These are phyloP conservation scores for Parafenestella ontariensis DNA, from an alignment of 2,329 filamentous ascomycete species.

Conservation along the genomic window DNA sequence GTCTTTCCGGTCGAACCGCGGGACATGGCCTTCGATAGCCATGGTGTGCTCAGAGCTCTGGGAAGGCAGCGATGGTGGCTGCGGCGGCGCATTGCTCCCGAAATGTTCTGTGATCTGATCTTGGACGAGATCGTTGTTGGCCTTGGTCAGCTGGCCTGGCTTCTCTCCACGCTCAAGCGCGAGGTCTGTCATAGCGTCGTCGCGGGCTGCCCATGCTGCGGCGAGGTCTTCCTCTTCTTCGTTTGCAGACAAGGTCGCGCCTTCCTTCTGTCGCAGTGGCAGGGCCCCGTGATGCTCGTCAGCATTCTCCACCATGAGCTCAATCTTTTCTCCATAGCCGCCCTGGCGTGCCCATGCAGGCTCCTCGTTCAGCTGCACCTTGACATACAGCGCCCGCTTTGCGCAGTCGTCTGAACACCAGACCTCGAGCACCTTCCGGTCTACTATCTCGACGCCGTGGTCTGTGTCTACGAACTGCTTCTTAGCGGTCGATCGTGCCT, in stretches of 20 bases:
- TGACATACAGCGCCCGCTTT: slow-evolving; percentile 80
- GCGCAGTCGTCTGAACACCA: slow-evolving; percentile 89
- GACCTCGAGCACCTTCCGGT: slow-evolving; percentile 75
- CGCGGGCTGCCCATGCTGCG: slow-evolving; percentile 43
- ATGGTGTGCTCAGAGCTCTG: slow-evolving; percentile 34
- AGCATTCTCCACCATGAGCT: slow-evolving; percentile 49
- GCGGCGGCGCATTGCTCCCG: slow-evolving; percentile 27
- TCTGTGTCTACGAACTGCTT: slow-evolving; percentile 72
- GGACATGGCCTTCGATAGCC: slow-evolving; percentile 50
- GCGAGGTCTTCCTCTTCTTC: slow-evolving; percentile 43
- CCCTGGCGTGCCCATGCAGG: slow-evolving; percentile 83
- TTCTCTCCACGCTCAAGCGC: slow-evolving; percentile 55
- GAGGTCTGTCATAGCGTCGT: slow-evolving; percentile 48
- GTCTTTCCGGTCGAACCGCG: slow-evolving; percentile 27
- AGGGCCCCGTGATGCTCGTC: slow-evolving; percentile 35
- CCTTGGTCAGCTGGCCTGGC: slow-evolving; percentile 37
- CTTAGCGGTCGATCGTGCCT: slow-evolving; percentile 55
- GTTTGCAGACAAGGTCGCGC: slow-evolving; percentile 9
- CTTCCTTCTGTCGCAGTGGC: slow-evolving; percentile 38
- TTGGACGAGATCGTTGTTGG: slow-evolving; percentile 41
- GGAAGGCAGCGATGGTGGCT: slow-evolving; percentile 32
- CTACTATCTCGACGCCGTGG: slow-evolving; percentile 69
- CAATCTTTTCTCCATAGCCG: slow-evolving; percentile 46
- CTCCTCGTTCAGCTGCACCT: slow-evolving; percentile 84
- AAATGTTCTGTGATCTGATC: slow-evolving; percentile 41